Base-by-base conservation (phyloP, 2,329 filamentous ascomycete species). In the Leptodontidium sp. region DNA sequence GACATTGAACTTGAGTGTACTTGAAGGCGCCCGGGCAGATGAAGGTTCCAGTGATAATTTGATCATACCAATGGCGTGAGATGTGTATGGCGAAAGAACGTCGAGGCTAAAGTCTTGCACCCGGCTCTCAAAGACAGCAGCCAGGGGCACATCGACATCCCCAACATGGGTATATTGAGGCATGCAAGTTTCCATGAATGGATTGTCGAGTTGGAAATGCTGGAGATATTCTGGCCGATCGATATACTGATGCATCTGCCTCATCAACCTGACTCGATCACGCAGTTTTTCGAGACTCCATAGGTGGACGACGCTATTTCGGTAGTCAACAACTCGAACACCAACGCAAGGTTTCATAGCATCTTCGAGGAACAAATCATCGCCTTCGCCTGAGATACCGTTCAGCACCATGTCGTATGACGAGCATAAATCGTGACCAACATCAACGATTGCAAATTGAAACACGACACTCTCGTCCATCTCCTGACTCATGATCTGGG, bases 341-440 rank as follows among this genome's bases (percentile, higher is more conserved):
- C 91, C 95, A 55, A 98, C 90, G 80, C 95, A 98, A 3, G 96
- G 96, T 79, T 98, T 98, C 57, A 87, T 88, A 1, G 92, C 88
- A 72, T 91, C 88, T 69, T 97, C 93, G 7, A 99, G 86, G 21
- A 91, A 90, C 40, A 91, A 84, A 76, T 97, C 94, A 68, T 91
- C 88, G 29, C 95, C 93, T 79, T 98, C 95, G 11, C 91, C 89
- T 0, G 92, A 91, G 52, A 98, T 90, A 24, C 93, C 95, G 76
- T 97, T 97, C 52, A 99, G 85, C 3, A 98, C 94, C 81, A 99
- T 91, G 79, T 99, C 96, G 80, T 99, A 99, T 0, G 94, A 97
- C 2, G 96, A 99, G 74, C 92, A 94, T 73, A 97, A 87, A 26
- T 90, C 90, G 76, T 99, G 94, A 1, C 96, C 96, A 71, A 91